A percentile compares a stretch with the other conserved stretches of the same genome.
These are phyloP conservation scores for Hypsizygus marmoreus DNA, from an alignment of 768 basidiomycete genomes.

Conservation along the genomic window DNA sequence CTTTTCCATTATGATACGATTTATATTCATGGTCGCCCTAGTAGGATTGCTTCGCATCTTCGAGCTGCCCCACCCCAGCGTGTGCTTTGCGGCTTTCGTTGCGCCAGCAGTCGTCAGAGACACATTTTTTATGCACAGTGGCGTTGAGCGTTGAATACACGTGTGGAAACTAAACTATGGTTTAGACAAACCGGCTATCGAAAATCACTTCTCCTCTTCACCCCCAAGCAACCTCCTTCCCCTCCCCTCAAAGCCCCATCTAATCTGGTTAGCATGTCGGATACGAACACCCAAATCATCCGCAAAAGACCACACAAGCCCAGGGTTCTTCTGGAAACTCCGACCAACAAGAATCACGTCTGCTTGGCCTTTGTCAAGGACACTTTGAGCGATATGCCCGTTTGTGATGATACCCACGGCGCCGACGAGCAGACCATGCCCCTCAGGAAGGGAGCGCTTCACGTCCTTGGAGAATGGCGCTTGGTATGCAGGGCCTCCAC, in stretches of 20 bases:
- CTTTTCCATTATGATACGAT: no score
- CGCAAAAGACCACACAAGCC: constrained; percentile 51
- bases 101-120: no score
- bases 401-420: constrained; percentile 56
- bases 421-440: constrained; percentile 43
- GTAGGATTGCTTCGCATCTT: no score
- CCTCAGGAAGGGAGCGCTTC: constrained; percentile 43
- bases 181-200: no score
- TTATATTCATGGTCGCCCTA: no score
- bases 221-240: constrained; percentile 16
- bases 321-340: constrained; percentile 64
- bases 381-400: constrained; percentile 55
- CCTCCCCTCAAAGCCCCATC: constrained; percentile 52
- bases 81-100: no score
- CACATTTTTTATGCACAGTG: no score
- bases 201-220: background rate
- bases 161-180: no score
- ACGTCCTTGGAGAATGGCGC: constrained; percentile 56
- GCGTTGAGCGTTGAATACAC: no score
- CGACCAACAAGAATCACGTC: constrained; percentile 60
- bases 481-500: constrained; percentile 50
- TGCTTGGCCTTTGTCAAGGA: constrained; percentile 57
- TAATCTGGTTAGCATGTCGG: constrained; percentile 52
- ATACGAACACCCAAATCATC: constrained; percentile 54
- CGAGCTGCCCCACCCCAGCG: no score